Percentiles rank a stretch among this genome's conserved stretches.
These are phyloP conservation scores for Thelonectria olida DNA, from an alignment of 2,329 filamentous ascomycete species.

Conservation along the genomic window DNA sequence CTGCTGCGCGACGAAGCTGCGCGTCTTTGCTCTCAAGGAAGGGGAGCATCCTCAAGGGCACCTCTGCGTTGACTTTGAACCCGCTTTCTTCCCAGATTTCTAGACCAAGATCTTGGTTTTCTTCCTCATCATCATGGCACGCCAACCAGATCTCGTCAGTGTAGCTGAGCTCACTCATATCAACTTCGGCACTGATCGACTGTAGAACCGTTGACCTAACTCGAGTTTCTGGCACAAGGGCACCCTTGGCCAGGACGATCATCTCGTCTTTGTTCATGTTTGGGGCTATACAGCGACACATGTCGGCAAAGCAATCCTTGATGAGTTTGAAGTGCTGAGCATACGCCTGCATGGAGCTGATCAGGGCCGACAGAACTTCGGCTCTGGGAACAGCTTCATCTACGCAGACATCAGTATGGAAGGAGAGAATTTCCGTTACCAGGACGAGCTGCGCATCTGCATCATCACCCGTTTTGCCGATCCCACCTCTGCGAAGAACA, in stretches of 20 bases:
- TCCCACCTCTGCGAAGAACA: slow-evolving; percentile 81
- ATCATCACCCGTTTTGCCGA: slow-evolving; percentile 78
- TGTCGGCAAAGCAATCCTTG: slow-evolving; percentile 90
- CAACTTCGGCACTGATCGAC: slow-evolving; percentile 89
- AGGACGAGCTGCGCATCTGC: slow-evolving; percentile 90
- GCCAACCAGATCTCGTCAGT: slow-evolving; percentile 94
- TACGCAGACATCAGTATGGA: slow-evolving; percentile 83
- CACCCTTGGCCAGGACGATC: slow-evolving; percentile 77
- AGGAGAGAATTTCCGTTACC: slow-evolving; percentile 86
- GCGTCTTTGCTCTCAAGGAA: slow-evolving; percentile 84
- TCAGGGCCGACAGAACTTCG: slow-evolving; percentile 75
- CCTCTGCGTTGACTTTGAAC: slow-evolving; percentile 72
- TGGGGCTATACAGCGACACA: slow-evolving; percentile 83
- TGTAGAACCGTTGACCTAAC: slow-evolving; percentile 89
- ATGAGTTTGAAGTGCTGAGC: slow-evolving; percentile 94
- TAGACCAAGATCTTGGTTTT: slow-evolving; percentile 83
- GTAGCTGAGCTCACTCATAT: slow-evolving; percentile 86
- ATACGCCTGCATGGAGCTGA: slow-evolving; percentile 86
- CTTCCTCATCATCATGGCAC: slow-evolving; percentile 88
- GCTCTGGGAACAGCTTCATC: slow-evolving; percentile 80
- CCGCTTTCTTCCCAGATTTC: slow-evolving; percentile 97
- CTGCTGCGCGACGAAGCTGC: slow-evolving; percentile 84
- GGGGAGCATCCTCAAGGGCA: slow-evolving; percentile 74
- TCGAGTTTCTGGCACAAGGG: slow-evolving; percentile 79
- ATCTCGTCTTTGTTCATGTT: slow-evolving; percentile 82